A percentile compares a stretch with the other conserved stretches of the same genome.
Evolutionary conservation across 176 grass and related monocot genomes (phyloP).

Genomic region (Rhipidocladum racemiflorum): DNA sequence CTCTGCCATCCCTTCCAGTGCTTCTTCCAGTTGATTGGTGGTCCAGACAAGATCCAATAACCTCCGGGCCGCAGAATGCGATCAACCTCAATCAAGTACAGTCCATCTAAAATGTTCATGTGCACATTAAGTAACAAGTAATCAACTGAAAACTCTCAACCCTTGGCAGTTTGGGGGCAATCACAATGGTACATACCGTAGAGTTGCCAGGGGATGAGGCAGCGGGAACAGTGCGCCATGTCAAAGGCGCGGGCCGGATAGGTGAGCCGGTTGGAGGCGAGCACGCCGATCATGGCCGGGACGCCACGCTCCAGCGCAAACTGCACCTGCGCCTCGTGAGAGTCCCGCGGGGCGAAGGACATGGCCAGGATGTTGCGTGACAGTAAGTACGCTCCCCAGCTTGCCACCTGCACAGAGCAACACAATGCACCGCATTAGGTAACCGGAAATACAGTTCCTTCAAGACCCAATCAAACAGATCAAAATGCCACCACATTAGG

Average conservation of each 20-base stretch:
- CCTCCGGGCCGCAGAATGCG: conserved; percentile 84
- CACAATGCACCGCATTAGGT: not conserved
- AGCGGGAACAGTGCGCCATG: conserved; percentile 94
- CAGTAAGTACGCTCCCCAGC: conserved; percentile 85
- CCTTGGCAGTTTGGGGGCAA: not conserved
- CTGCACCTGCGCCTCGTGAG: conserved; percentile 96
- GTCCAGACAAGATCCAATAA: conserved; percentile 97
- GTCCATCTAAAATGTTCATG: conserved; percentile 52
- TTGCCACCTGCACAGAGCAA: conserved; percentile 62
- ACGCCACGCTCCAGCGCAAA: conserved; percentile 95
- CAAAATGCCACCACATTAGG: not conserved
- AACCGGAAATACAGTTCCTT: not conserved
- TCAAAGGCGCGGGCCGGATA: conserved; percentile 92
- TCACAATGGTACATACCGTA: conserved; percentile 43
- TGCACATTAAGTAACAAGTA: not conserved
- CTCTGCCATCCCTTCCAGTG: conserved; percentile 77
- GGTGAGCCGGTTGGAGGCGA: conserved; percentile 73
- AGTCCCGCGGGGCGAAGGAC: conserved; percentile 87
- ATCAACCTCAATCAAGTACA: conserved; percentile 88
- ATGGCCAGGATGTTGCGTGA: conserved; percentile 77
- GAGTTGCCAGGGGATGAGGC: conserved; percentile 88
- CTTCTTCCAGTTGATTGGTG: conserved; percentile 90
- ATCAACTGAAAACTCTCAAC: conserved; percentile 17
- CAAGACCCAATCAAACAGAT: not conserved
- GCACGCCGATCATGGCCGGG: conserved; percentile 82